phyloP scores from a whole-genome alignment of 2,329 filamentous ascomycete genomes.

The Coccinonectria pachysandricola region DNA sequence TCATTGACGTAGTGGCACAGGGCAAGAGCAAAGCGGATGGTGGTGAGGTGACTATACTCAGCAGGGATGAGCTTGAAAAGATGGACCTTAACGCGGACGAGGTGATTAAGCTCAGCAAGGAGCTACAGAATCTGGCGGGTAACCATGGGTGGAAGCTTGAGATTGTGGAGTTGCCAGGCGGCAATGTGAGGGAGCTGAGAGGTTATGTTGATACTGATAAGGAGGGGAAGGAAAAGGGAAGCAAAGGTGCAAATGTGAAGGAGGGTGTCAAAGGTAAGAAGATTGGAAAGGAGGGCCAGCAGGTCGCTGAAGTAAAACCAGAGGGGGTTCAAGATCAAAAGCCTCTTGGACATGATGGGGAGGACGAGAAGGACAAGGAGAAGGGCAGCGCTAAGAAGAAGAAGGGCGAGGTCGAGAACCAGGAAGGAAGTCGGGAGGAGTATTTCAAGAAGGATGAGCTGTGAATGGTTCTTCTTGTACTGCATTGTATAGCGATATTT shows the following conservation, averaged over 20 bases:
- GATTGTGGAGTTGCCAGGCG: constrained; percentile 55
- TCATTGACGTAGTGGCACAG: constrained; percentile 36
- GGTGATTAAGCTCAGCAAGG: constrained; percentile 57
- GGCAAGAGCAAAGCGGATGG: constrained; percentile 44
- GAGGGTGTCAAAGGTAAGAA: constrained; percentile 9
- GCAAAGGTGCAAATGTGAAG: constrained; percentile 12
- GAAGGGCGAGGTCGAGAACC: constrained; percentile 11
- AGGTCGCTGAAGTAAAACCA: no score
- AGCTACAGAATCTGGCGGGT: constrained; percentile 58
- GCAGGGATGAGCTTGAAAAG: constrained; percentile 56
- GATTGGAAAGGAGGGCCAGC: constrained; percentile 4
- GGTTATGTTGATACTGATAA: constrained; percentile 56
- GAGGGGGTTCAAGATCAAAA: no score
- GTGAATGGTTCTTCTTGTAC: no score
- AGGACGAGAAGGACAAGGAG: constrained; percentile 7
- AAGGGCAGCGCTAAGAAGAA: constrained; percentile 36
- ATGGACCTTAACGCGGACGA: constrained; percentile 56
- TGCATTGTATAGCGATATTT: no score
- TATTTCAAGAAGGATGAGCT: constrained; percentile 43
- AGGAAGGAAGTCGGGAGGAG: constrained; percentile 34
- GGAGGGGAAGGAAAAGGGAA: constrained; percentile 16
- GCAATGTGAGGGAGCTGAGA: constrained; percentile 50
- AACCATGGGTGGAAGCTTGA: constrained; percentile 72
- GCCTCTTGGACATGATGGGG: constrained; percentile 6
- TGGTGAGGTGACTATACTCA: constrained; percentile 50